Percentiles rank a stretch among this genome's conserved stretches.
Evolutionary conservation across 495 filamentous ascomycete species (phyloP).

Genomic region (Lophiostoma macrostomum): DNA sequence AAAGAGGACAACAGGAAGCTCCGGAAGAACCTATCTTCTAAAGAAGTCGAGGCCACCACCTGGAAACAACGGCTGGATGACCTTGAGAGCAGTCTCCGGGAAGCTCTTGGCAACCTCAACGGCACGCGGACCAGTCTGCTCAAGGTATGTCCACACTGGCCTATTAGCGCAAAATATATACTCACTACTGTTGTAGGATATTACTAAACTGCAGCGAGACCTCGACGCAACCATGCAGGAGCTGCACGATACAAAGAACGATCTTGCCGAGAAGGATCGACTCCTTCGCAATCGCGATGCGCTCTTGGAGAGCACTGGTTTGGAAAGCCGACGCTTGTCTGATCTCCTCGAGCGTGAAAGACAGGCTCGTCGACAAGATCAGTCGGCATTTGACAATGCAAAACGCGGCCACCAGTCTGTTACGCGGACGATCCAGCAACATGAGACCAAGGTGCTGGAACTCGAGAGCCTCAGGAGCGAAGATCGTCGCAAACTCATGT

Average conservation of each 20-base stretch:
- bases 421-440: conserved; percentile 74
- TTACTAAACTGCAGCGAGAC: conserved; percentile 82
- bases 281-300: conserved; percentile 86
- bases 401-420: conserved; percentile 83
- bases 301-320: conserved; percentile 81
- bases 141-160: conserved; percentile 50
- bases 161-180: conserved; percentile 18
- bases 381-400: conserved; percentile 79
- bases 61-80: conserved; percentile 88
- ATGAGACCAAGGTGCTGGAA: conserved; percentile 78
- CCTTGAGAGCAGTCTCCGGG: conserved; percentile 80
- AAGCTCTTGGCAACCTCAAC: conserved; percentile 77
- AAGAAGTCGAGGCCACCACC: conserved; percentile 81
- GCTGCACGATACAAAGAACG: conserved; percentile 70
- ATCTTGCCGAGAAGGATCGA: conserved; percentile 81
- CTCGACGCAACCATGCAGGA: conserved; percentile 78
- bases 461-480: conserved; percentile 70
- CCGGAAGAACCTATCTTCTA: conserved; percentile 72
- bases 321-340: conserved; percentile 78
- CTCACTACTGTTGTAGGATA: conserved; percentile 55
- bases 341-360: conserved; percentile 92
- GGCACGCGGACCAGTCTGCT: conserved; percentile 85
- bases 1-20: conserved; percentile 85
- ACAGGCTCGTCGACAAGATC: conserved; percentile 75
- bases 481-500: conserved; percentile 69